Evolutionary conservation across 1,284 basidiomycete species (phyloP).

Genomic region (Ustilago loliicola): DNA sequence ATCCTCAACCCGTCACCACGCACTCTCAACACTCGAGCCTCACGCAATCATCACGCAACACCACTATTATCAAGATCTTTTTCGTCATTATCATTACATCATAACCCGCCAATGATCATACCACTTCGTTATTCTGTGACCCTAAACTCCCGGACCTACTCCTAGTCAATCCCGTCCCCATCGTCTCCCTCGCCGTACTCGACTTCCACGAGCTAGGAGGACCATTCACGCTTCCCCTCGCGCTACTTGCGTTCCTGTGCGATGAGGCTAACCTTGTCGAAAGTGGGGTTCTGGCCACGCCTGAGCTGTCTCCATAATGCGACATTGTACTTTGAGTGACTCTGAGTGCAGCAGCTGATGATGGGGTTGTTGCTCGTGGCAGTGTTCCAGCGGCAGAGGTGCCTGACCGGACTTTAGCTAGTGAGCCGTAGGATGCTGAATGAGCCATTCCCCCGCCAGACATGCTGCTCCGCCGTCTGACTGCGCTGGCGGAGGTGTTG

Average conservation of each 20-base stretch:
- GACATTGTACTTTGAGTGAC: slow-evolving; percentile 21
- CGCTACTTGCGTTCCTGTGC: slow-evolving; percentile 26
- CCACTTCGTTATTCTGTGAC: slow-evolving; percentile 6
- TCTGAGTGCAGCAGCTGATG: slow-evolving; percentile 8
- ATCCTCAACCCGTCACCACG: not conserved
- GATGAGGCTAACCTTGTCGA: slow-evolving; percentile 28
- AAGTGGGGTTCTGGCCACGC: slow-evolving; percentile 23
- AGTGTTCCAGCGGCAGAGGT: slow-evolving; percentile 7
- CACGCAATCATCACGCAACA: too few relatives aligned
- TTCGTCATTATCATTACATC: slow-evolving; percentile 7
- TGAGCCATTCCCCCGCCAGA: slow-evolving; percentile 22
- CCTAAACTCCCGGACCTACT: slow-evolving; percentile 82
- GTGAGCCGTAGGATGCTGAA: slow-evolving; percentile 32
- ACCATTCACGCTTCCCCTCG: slow-evolving; percentile 33
- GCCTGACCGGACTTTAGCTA: slow-evolving; percentile 34
- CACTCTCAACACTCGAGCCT: too few relatives aligned
- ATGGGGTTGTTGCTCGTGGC: slow-evolving; percentile 28
- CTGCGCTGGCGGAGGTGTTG: slow-evolving; percentile 1
- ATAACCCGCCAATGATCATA: not conserved
- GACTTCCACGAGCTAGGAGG: slow-evolving; percentile 50
- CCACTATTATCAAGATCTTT: too few relatives aligned
- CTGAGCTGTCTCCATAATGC: slow-evolving; percentile 6
- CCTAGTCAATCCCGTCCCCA: slow-evolving; percentile 74
- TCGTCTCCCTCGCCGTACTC: not conserved
- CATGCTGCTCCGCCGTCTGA: slow-evolving; percentile 40